A percentile compares a stretch with the other conserved stretches of the same genome.
phyloP scores from a whole-genome alignment of 495 filamentous ascomycete species.

The Aspergillus hancockii region DNA sequence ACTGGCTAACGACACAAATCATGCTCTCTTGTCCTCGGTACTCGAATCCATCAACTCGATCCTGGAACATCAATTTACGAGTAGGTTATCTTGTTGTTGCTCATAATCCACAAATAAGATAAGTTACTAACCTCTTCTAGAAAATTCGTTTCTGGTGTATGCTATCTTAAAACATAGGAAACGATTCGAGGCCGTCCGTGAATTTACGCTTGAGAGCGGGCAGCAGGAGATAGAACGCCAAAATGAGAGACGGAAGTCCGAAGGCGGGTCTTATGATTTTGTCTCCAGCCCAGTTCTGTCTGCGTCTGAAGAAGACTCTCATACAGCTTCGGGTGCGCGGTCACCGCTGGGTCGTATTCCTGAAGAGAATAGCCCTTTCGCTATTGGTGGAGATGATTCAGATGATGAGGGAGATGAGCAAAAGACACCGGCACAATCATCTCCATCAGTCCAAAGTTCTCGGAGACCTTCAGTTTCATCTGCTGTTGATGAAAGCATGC shows the following conservation, averaged over 20 bases:
- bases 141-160: conserved; percentile 83
- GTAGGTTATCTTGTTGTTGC: conserved; percentile 47
- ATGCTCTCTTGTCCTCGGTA: conserved; percentile 75
- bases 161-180: conserved; percentile 76
- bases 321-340: conserved; percentile 63
- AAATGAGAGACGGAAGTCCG: conserved; percentile 73
- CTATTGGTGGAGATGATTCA: conserved; percentile 87
- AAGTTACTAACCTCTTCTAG: conserved; percentile 42
- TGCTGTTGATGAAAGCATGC: conserved; percentile 75
- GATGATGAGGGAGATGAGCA: conserved; percentile 69
- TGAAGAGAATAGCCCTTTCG: conserved; percentile 77
- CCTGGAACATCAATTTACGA: conserved; percentile 85
- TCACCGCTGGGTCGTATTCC: conserved; percentile 74
- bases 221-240: conserved; percentile 89
- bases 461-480: conserved; percentile 72
- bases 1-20: conserved; percentile 93
- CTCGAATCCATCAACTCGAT: conserved; percentile 91
- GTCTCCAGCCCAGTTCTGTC: conserved; percentile 37
- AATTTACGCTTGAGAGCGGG: conserved; percentile 93
- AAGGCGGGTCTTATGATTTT: conserved; percentile 33
- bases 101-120: not conserved
- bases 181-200: conserved; percentile 82
- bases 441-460: conserved; percentile 69
- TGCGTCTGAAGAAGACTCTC: conserved; percentile 71
- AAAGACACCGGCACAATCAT: conserved; percentile 69